Evolutionary conservation across 1,284 basidiomycete species (phyloP), one percentile per base, ranked within the genome.

Genomic region (Peniophora sp.): DNA sequence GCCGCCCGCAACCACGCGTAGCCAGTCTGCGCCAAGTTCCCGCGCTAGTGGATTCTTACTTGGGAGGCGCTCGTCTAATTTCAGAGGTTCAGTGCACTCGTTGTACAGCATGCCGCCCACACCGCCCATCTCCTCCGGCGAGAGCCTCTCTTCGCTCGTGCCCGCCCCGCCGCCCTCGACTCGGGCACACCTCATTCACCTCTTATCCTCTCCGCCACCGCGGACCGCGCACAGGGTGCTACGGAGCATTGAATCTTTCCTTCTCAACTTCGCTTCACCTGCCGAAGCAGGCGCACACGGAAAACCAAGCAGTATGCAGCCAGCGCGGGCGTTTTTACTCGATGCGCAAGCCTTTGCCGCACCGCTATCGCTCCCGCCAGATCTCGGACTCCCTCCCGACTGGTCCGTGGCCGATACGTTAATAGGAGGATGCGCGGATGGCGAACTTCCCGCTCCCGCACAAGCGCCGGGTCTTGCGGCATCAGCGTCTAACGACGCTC

Each of bases 321-420:
- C 58, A 23, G 62, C 64, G 10, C 55, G 61, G 12, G 58, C 69
- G 17, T 71, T 63, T 59, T 56, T 71, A 41, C 63, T 71, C 56
- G 59, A 64, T 22, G 48, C 63, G 2, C 23, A 52, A n/a, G 64
- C 66, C 8, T 63, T 71, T 35, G 58, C 58, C 6, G 63, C 64
- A 20, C 39, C 59, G 2, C 50, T 71, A 12, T 56, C 49, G 44
- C 54, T 27, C 38, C 55, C 51, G 48, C 49, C 46, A 46, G 48
- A 38, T 47, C 35, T 56, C 52, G 51, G 39, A 6, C 56, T 56
- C 14, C 38, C 38, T 8, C 38, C 38, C 38, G 63, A 66, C 43
- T 70, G 64, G 65, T 62, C 64, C 2, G 59, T 72, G 16, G 63
- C 66, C 1, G 70, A 72, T 48, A 53, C 70, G 23, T 53, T 72